phyloP scores from a whole-genome alignment of 164 flowering plant genomes.

The Vitis rotundifolia region DNA sequence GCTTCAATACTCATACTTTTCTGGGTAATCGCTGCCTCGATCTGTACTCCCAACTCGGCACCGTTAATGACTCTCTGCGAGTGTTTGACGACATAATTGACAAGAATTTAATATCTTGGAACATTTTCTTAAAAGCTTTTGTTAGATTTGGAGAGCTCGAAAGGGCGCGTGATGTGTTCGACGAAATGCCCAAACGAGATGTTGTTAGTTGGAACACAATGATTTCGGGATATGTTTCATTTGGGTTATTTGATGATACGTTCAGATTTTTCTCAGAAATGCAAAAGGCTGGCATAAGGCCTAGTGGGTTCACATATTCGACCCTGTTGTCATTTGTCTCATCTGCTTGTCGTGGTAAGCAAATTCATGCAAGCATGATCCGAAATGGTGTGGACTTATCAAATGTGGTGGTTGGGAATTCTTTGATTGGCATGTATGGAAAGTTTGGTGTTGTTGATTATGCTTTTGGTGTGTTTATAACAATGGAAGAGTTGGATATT shows the following conservation, averaged over 20 bases:
- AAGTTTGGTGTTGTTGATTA: slow-evolving; percentile 40
- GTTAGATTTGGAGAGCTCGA: slow-evolving; percentile 11
- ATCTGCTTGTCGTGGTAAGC: slow-evolving; percentile 33
- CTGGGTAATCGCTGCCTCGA: slow-evolving; percentile 56
- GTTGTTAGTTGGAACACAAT: slow-evolving; percentile 22
- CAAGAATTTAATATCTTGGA: slow-evolving; percentile 53
- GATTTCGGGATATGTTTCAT: slow-evolving; percentile 12
- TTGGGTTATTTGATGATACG: slow-evolving; percentile 16
- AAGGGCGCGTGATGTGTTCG: background rate
- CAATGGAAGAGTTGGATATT: slow-evolving; percentile 42
- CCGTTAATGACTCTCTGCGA: slow-evolving; percentile 24
- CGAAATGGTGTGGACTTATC: slow-evolving; percentile 24
- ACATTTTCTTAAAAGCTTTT: slow-evolving; percentile 43
- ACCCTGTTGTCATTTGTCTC: slow-evolving; percentile 29
- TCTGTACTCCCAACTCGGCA: slow-evolving; percentile 37
- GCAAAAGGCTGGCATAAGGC: slow-evolving; percentile 31
- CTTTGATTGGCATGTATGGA: slow-evolving; percentile 54
- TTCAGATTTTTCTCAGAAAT: slow-evolving; percentile 14
- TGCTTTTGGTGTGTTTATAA: slow-evolving; percentile 45
- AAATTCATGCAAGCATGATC: slow-evolving; percentile 44
- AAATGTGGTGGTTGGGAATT: slow-evolving; percentile 49
- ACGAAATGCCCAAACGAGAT: slow-evolving; percentile 12
- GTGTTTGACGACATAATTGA: slow-evolving; percentile 32
- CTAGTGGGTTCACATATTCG: slow-evolving; percentile 41
- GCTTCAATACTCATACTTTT: slow-evolving; percentile 42